phyloP scores from a whole-genome alignment of 257 asterid genomes.

The Petunia axillaris region DNA sequence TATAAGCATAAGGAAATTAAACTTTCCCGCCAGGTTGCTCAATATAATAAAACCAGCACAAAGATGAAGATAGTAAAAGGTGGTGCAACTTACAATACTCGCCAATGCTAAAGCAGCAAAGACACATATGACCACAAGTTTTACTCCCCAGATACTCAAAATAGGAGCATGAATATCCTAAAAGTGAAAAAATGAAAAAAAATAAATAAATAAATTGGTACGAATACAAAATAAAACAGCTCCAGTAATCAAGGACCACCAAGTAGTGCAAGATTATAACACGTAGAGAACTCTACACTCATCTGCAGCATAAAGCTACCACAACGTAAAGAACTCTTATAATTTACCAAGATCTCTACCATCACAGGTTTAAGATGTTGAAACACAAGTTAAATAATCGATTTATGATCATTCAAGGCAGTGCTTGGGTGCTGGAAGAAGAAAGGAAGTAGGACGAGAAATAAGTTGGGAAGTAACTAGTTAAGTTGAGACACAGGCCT shows the following conservation, averaged over 20 bases:
- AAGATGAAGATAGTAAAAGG: constrained; percentile 19
- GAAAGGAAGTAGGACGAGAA: constrained; percentile 18
- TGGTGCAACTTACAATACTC: constrained; percentile 76
- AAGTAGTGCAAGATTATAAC: neutral
- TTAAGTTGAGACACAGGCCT: constrained; percentile 6
- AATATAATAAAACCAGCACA: constrained; percentile 21
- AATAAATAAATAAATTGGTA: neutral
- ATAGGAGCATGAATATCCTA: constrained; percentile 94
- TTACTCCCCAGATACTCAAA: constrained; percentile 84
- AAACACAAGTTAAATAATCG: neutral
- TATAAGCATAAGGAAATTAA: constrained; percentile 7
- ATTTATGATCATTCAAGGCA: constrained; percentile 9
- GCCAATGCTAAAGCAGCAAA: constrained; percentile 88
- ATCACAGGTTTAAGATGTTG: neutral
- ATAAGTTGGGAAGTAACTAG: neutral
- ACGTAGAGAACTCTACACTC: neutral
- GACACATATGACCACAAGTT: constrained; percentile 68
- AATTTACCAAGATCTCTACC: constrained; percentile 17
- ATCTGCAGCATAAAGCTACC: constrained; percentile 19
- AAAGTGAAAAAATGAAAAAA: constrained; percentile 31
- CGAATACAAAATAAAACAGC: constrained; percentile 2
- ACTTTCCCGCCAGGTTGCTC: constrained; percentile 19
- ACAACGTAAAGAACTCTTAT: constrained; percentile 11
- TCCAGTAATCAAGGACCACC: constrained; percentile 16
- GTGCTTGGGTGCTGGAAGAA: constrained; percentile 9